Evolutionary conservation across 495 filamentous ascomycete genomes (phyloP).

Genomic region (Penicillium lagena): DNA sequence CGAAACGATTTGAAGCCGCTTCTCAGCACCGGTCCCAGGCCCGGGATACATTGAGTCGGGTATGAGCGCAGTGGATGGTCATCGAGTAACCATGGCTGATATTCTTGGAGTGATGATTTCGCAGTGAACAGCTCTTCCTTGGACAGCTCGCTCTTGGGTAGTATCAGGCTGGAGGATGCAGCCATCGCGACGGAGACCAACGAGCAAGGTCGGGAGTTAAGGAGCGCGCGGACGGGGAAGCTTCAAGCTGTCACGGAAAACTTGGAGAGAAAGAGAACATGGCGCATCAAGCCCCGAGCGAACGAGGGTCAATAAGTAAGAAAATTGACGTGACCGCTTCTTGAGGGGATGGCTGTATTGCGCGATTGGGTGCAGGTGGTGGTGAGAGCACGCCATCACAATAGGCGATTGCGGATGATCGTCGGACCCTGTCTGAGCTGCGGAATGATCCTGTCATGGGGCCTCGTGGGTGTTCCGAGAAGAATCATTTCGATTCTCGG

Average conservation of each 20-base stretch:
- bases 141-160: not conserved
- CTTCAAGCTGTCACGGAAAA: no score
- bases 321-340: not conserved
- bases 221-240: no score
- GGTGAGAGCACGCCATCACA: conserved; percentile 17
- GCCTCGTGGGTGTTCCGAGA: no score
- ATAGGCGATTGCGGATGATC: conserved; percentile 14
- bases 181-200: no score
- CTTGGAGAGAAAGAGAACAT: no score
- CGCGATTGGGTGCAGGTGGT: conserved; percentile 11
- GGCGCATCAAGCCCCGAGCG: not conserved
- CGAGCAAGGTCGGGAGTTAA: no score
- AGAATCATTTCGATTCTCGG: no score
- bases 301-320: not conserved
- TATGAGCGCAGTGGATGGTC: conserved; percentile 36
- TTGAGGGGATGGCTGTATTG: conserved; percentile 5
- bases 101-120: conserved; percentile 12
- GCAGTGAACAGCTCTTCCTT: not conserved
- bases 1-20: conserved; percentile 6
- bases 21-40: conserved; percentile 9
- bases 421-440: not conserved
- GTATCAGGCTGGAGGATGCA: not conserved
- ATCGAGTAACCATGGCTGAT: conserved; percentile 27
- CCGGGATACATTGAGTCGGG: conserved; percentile 30
- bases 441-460: not conserved